Conservation (phyloP, 1,284 basidiomycete genomes). For the Naganishia sp. region DNA sequence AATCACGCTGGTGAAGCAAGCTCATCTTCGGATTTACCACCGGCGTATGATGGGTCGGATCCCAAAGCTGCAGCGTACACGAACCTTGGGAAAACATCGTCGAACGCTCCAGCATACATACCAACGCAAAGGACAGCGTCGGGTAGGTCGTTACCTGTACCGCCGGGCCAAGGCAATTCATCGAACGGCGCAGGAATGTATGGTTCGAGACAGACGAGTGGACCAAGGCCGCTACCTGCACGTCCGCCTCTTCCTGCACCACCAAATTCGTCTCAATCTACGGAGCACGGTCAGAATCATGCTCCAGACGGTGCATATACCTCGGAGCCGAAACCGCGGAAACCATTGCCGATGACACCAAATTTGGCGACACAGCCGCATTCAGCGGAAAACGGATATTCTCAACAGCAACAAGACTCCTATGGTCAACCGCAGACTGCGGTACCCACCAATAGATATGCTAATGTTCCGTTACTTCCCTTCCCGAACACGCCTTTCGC, state of each 20-base stretch:
- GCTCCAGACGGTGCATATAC: neutral
- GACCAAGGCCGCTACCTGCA: conserved; percentile 13
- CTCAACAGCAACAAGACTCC: neutral
- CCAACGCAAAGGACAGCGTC: conserved; percentile 16
- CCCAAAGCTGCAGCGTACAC: conserved; percentile 7
- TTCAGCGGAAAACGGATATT: neutral
- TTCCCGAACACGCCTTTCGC: neutral
- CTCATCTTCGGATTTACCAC: conserved; percentile 17
- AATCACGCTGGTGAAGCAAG: conserved; percentile 4
- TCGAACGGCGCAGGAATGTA: neutral
- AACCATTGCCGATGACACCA: conserved; percentile 10
- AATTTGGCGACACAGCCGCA: neutral
- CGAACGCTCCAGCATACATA: neutral
- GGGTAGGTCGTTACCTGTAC: conserved; percentile 10
- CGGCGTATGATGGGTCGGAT: conserved; percentile 17
- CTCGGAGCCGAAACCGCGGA: conserved; percentile 4
- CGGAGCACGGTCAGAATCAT: too few species aligned
- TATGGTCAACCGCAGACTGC: too few species aligned
- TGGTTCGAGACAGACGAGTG: neutral
- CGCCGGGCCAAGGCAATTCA: neutral
- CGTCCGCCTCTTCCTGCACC: neutral
- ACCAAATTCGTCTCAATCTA: neutral
- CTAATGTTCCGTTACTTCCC: neutral
- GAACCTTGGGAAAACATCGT: neutral
- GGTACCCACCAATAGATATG: neutral